Percentiles rank a stretch among this genome's conserved stretches.
phyloP scores from a whole-genome alignment of 2,329 filamentous ascomycete genomes.

The Trichoderma hamatum region DNA sequence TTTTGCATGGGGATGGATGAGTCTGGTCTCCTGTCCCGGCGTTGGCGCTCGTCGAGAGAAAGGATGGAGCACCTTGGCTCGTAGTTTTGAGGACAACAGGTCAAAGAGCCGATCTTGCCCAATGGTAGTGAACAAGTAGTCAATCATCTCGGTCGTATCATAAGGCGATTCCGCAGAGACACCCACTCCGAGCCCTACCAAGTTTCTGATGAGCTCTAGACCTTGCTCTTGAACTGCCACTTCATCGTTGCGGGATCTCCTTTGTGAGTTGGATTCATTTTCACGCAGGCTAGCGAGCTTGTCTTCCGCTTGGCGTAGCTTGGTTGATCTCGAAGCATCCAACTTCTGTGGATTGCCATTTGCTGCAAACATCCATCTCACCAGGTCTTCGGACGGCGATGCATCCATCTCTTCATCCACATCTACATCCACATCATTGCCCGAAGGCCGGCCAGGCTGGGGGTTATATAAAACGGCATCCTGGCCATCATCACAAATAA shows the following conservation, averaged over 20 bases:
- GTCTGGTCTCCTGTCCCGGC: conserved; percentile 47
- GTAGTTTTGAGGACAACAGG: conserved; percentile 77
- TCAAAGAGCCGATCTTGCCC: conserved; percentile 79
- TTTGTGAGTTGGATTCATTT: conserved; percentile 67
- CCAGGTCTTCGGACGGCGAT: conserved; percentile 51
- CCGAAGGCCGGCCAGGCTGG: conserved; percentile 35
- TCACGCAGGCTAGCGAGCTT: conserved; percentile 60
- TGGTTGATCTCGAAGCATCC: conserved; percentile 44
- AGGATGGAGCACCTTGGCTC: conserved; percentile 59
- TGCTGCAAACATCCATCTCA: conserved; percentile 42
- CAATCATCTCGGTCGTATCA: conserved; percentile 74
- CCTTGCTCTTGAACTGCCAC: conserved; percentile 88
- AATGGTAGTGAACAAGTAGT: conserved; percentile 75
- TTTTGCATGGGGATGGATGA: conserved; percentile 63
- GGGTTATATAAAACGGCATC: conserved; percentile 52
- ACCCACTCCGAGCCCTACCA: conserved; percentile 65
- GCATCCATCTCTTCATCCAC: conserved; percentile 63
- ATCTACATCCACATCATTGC: conserved; percentile 56
- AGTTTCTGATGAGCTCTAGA: conserved; percentile 85
- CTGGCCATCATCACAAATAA: conserved; percentile 68
- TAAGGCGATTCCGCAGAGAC: conserved; percentile 52
- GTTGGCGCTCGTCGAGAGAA: conserved; percentile 49
- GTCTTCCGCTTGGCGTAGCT: conserved; percentile 54
- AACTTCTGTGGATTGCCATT: conserved; percentile 40
- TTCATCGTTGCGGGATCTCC: conserved; percentile 74